Base-by-base conservation (phyloP, 139 green algal genomes). In the Chlorella sp. region DNA sequence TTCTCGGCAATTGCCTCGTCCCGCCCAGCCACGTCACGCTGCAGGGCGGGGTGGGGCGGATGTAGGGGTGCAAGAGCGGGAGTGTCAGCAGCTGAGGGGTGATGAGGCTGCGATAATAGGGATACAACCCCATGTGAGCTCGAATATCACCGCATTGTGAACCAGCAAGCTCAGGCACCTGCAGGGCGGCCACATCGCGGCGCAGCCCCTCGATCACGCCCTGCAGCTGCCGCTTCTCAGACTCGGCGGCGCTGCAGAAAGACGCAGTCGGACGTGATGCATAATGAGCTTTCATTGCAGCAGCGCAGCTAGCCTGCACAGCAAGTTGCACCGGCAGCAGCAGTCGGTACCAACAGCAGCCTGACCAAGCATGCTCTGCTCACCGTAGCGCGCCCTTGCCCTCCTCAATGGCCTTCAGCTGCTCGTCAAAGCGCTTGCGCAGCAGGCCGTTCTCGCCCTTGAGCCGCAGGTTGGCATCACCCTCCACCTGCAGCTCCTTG, bases 381-480 rank as follows among this genome's bases (percentile, higher is more conserved):
- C 74, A 81, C 74, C 74, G 56, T 17, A 96, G 95, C 84, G 96
- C 88, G 60, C 88, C 82, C 87, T 92, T 93, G 78, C 96, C 93
- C 91, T 98, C 93, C 63, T 97, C 93, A 39, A 98, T 96, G 68
- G 96, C 91, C 74, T 95, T 95, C 72, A 92, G 86, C 74, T 97
- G 88, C 38, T 91, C 90, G 80, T 93, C 95, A 90, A 98, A 98
- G 88, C 97, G 97, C 89, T 98, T 98, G 85, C 94, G 93, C 95
- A 98, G 96, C 90, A 98, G 96, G 55, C 95, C 96, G 74, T 98
- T 98, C 94, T 98, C 95, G 21, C 96, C 96, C 90, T 98, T 96
- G 47, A 98, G 89, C 44, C 92, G 83, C 85, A 98, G 80, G 28
- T 80, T 87, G 16, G 92, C 81, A 78, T 98, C 93, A 9, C 89